Evolutionary conservation across 148 eudicot species (phyloP).

Genomic region (Vaccinium myrtillus): DNA sequence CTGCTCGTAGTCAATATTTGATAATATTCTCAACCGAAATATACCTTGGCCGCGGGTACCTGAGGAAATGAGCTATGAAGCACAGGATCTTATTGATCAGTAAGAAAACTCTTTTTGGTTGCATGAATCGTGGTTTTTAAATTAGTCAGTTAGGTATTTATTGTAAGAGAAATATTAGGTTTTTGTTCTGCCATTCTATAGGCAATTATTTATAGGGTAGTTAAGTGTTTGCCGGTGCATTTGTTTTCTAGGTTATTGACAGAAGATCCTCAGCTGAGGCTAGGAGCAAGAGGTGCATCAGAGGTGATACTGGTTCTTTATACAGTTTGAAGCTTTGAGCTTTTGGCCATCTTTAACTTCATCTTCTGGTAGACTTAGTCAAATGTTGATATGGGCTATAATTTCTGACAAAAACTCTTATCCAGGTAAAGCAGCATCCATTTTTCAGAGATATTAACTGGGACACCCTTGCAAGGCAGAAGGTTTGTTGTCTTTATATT

Average conservation of each 20-base stretch:
- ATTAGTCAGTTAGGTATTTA: neutral
- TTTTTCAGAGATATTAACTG: slow-evolving; percentile 94
- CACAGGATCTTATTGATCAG: slow-evolving; percentile 84
- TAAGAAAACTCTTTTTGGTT: slow-evolving; percentile 34
- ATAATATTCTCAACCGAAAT: slow-evolving; percentile 90
- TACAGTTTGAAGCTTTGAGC: neutral
- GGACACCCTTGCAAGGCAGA: slow-evolving; percentile 98
- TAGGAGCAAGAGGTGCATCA: slow-evolving; percentile 94
- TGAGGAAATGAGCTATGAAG: slow-evolving; percentile 89
- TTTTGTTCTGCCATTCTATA: neutral
- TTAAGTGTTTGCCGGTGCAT: neutral
- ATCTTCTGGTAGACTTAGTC: neutral
- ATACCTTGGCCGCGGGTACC: slow-evolving; percentile 94
- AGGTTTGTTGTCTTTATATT: slow-evolving; percentile 41
- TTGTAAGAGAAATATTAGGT: neutral
- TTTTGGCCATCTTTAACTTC: neutral
- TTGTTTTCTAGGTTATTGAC: slow-evolving; percentile 60
- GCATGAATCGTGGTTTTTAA: neutral
- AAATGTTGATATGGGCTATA: slow-evolving; percentile 4
- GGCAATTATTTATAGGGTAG: neutral
- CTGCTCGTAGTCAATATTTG: slow-evolving; percentile 73
- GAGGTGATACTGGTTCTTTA: slow-evolving; percentile 55
- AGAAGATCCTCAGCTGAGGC: slow-evolving; percentile 92
- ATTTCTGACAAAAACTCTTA: slow-evolving; percentile 9
- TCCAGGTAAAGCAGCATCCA: slow-evolving; percentile 92